Evolutionary conservation across 108 stramenopile genomes (phyloP).

Genomic region (Nitzschia sp.): DNA sequence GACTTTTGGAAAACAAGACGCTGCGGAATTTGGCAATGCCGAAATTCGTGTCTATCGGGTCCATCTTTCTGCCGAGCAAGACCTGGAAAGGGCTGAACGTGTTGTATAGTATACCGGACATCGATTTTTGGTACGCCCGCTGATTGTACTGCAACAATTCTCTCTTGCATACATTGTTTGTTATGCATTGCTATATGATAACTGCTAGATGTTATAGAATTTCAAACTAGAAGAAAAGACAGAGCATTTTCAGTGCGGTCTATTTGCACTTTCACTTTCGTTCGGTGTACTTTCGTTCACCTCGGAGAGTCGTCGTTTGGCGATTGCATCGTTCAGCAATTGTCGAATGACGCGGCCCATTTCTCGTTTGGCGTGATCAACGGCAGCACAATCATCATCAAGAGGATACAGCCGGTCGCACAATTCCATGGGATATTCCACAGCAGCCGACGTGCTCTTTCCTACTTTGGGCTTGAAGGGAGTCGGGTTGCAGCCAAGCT

Average conservation of each 20-base stretch:
- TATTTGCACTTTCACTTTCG: neutral
- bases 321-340: conserved; percentile 4
- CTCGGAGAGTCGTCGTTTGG: no score
- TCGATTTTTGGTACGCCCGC: no score
- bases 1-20: conserved; percentile 40
- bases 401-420: conserved; percentile 57
- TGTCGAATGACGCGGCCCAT: neutral
- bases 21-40: conserved; percentile 54
- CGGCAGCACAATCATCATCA: neutral
- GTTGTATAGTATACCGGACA: neutral
- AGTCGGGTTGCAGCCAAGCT: conserved; percentile 61
- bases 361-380: neutral
- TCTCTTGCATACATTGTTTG: no score
- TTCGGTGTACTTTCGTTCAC: neutral
- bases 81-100: conserved; percentile 2
- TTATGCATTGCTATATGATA: no score
- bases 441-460: conserved; percentile 51
- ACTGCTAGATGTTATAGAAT: no score
- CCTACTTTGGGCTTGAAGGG: conserved; percentile 55
- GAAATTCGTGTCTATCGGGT: conserved; percentile 63
- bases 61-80: neutral
- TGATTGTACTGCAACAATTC: no score
- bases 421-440: conserved; percentile 78
- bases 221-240: no score
- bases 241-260: no score